Evolutionary conservation across 2,329 filamentous ascomycete species (phyloP).

Genomic region (Huntiella decipiens): DNA sequence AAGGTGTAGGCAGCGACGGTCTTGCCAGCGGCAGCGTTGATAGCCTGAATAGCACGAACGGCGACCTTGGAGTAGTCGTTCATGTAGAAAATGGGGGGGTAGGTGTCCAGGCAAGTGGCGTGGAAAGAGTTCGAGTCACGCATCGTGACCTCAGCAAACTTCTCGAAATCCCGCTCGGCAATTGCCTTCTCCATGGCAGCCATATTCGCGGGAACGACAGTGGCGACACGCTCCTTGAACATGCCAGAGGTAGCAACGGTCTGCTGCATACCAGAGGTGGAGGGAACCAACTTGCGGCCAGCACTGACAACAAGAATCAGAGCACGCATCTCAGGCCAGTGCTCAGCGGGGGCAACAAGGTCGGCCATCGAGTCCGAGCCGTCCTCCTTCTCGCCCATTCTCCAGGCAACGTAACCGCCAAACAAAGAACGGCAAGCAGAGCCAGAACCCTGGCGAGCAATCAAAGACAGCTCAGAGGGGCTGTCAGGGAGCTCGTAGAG

Average conservation of each 20-base stretch:
- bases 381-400: conserved; percentile 55
- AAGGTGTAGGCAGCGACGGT: conserved; percentile 88
- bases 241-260: conserved; percentile 83
- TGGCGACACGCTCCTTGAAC: conserved; percentile 55
- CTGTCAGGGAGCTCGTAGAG: conserved; percentile 71
- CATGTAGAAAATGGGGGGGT: conserved; percentile 96
- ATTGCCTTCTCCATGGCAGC: conserved; percentile 68
- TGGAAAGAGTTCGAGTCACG: conserved; percentile 95
- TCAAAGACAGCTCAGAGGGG: conserved; percentile 65
- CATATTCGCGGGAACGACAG: conserved; percentile 73
- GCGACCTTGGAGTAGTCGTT: conserved; percentile 83
- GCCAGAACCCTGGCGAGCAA: conserved; percentile 85
- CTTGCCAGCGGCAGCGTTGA: conserved; percentile 64
- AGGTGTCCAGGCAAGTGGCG: conserved; percentile 82
- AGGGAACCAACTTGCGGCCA: conserved; percentile 88
- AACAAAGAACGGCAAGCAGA: conserved; percentile 87
- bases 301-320: conserved; percentile 80
- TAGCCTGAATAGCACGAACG: conserved; percentile 70
- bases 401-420: conserved; percentile 91
- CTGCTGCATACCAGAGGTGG: conserved; percentile 89
- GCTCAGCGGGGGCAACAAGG: conserved; percentile 67
- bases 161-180: conserved; percentile 56
- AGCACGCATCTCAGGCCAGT: conserved; percentile 93
- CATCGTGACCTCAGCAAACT: conserved; percentile 85
- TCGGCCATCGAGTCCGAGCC: conserved; percentile 77